Conservation (phyloP, 495 filamentous ascomycete genomes). For the Xylaria nigripes region DNA sequence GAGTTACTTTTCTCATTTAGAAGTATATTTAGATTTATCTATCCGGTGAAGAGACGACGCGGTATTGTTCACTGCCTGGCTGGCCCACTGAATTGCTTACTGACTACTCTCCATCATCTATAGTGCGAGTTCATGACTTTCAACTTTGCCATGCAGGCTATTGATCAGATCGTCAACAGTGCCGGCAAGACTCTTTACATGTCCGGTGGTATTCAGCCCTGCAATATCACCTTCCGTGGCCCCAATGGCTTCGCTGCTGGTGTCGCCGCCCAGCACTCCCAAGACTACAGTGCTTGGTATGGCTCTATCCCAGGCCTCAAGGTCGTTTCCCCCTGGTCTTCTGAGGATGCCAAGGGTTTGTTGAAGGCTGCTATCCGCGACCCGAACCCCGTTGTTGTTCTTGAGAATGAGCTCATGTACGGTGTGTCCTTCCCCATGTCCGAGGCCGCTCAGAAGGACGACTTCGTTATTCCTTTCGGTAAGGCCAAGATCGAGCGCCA, state of each 20-base stretch:
- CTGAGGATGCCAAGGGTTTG: constrained; percentile 96
- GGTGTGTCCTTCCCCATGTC: constrained; percentile 92
- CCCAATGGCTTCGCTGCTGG: constrained; percentile 96
- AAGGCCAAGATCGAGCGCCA: constrained; percentile 98
- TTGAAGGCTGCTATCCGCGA: constrained; percentile 97
- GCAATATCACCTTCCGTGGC: constrained; percentile 98
- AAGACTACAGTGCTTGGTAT: constrained; percentile 98
- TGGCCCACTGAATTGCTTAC: too few species aligned
- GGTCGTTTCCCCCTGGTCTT: constrained; percentile 89
- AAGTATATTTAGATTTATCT: background rate
- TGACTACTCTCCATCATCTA: constrained; percentile 2
- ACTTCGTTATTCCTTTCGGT: constrained; percentile 92
- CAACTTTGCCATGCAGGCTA: constrained; percentile 99
- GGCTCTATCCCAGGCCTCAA: constrained; percentile 95
- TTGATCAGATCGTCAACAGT: constrained; percentile 99
- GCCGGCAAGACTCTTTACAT: constrained; percentile 99
- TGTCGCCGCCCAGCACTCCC: constrained; percentile 95
- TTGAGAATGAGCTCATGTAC: constrained; percentile 98
- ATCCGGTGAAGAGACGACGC: background rate
- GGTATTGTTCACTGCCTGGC: too few species aligned
- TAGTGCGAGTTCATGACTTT: constrained; percentile 99
- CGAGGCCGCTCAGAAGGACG: constrained; percentile 85
- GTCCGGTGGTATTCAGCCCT: constrained; percentile 98
- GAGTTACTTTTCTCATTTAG: constrained; percentile 33
- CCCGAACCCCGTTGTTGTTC: constrained; percentile 88